These are phyloP conservation scores for Paecilomyces sp. DNA, from an alignment of 2,329 filamentous ascomycete species.

Conservation along the genomic window DNA sequence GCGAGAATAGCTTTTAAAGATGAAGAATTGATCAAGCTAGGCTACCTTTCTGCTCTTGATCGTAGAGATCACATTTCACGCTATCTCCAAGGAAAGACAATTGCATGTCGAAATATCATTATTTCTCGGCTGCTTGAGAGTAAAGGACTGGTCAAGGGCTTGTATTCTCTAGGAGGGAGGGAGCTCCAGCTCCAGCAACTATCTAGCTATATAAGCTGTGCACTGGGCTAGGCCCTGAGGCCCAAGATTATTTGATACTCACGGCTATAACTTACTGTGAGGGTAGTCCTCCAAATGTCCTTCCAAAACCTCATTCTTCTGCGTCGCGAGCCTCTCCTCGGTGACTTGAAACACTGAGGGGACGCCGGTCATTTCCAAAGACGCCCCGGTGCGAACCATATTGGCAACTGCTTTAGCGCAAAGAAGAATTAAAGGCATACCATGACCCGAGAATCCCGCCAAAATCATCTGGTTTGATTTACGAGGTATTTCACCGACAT, in stretches of 20 bases:
- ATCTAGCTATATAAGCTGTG: too few species aligned
- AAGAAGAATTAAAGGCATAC: conserved; percentile 58
- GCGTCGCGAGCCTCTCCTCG: conserved; percentile 13
- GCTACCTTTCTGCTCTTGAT: too few species aligned
- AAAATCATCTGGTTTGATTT: conserved; percentile 46
- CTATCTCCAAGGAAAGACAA: too few species aligned
- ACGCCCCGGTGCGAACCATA: conserved; percentile 39
- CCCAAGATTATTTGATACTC: not conserved
- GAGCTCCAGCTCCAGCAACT: too few species aligned
- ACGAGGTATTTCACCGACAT: conserved; percentile 45
- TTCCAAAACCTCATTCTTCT: not conserved
- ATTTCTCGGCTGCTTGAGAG: too few species aligned
- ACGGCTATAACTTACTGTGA: not conserved
- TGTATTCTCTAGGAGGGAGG: too few species aligned
- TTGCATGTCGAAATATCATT: too few species aligned
- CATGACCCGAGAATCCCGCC: conserved; percentile 59
- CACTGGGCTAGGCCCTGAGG: too few species aligned
- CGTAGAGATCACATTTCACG: too few species aligned
- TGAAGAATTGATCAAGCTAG: too few species aligned
- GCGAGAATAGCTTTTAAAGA: too few species aligned
- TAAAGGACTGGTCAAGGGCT: too few species aligned
- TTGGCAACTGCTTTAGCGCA: conserved; percentile 50
- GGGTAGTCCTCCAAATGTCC: not conserved
- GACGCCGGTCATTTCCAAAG: conserved; percentile 20
- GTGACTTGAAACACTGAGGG: conserved; percentile 26